phyloP scores from a whole-genome alignment of 768 basidiomycete species.

The Tephrocybe sp. region DNA sequence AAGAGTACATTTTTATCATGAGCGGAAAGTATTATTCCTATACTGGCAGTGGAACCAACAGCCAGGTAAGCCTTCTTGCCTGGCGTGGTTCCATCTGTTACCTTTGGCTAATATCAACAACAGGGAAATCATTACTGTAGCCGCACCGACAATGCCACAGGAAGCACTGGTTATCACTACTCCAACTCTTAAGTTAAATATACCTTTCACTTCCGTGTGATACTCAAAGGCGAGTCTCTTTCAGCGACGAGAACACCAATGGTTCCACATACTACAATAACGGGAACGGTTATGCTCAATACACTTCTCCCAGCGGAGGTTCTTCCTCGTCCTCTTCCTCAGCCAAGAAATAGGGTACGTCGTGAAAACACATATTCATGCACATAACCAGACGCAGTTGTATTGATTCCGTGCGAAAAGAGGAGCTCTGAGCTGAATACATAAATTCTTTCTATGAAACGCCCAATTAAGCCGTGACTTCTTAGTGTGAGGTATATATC shows the following conservation, averaged over 20 bases:
- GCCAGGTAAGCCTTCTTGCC: constrained; percentile 32
- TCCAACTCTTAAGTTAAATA: constrained; percentile 48
- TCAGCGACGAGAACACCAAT: constrained; percentile 54
- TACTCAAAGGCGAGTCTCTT: not conserved
- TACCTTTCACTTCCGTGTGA: not conserved
- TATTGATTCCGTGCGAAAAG: no score
- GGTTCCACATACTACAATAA: constrained; percentile 61
- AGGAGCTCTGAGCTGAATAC: no score
- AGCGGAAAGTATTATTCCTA: constrained; percentile 35
- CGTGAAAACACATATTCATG: no score
- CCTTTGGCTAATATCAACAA: constrained; percentile 19
- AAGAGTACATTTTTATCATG: not conserved
- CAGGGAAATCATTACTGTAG: constrained; percentile 66
- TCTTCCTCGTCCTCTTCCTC: constrained; percentile 17
- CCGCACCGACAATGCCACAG: constrained; percentile 42
- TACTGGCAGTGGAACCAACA: constrained; percentile 52
- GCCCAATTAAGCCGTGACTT: no score
- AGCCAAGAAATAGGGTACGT: constrained; percentile 1
- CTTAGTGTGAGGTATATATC: no score
- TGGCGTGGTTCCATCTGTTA: not conserved
- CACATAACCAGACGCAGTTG: no score
- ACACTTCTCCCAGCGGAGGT: constrained; percentile 46
- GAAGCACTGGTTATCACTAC: constrained; percentile 56
- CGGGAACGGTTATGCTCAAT: constrained; percentile 45
- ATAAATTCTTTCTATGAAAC: no score